Evolutionary conservation across 176 grass and related monocot genomes (phyloP).

Genomic region (Echinochloa phyllopogon): DNA sequence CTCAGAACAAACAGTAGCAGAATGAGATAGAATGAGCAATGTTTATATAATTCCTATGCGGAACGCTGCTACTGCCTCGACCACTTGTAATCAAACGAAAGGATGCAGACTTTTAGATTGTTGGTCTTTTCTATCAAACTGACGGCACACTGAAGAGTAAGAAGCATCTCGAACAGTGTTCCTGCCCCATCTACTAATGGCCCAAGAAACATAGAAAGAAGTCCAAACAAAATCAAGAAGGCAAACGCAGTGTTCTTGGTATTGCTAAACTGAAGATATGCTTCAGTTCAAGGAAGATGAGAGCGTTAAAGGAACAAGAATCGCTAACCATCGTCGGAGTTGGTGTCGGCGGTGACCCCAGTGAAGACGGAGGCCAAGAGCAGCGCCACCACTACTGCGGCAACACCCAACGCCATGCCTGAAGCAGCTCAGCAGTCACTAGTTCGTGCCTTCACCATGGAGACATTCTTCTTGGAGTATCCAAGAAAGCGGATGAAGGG

Average conservation of each 20-base stretch:
- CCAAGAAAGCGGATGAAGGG: not conserved
- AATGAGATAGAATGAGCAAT: not conserved
- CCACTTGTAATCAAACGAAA: conserved; percentile 1
- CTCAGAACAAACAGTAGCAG: conserved; percentile 10
- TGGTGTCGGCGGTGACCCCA: conserved; percentile 43
- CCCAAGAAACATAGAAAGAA: not conserved
- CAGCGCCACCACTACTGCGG: conserved; percentile 24
- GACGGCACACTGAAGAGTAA: not conserved
- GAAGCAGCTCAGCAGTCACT: conserved; percentile 5
- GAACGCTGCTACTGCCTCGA: not conserved
- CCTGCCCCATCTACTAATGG: not conserved
- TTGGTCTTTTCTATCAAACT: not conserved
- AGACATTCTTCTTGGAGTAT: conserved; percentile 23
- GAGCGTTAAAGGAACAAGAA: not conserved
- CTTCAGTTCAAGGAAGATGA: not conserved
- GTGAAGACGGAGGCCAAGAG: not conserved
- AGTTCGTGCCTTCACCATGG: conserved; percentile 20
- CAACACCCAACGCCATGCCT: conserved; percentile 34
- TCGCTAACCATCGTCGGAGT: conserved; percentile 44
- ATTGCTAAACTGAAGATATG: not conserved
- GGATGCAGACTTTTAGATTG: not conserved
- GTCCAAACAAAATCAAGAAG: not conserved
- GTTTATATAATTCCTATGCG: not conserved
- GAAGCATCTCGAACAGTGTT: not conserved
- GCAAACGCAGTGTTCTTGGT: not conserved